Percentiles rank a stretch among this genome's conserved stretches.
Conservation (phyloP, 495 filamentous ascomycete species). For the Rostrohypoxylon terebratum region DNA sequence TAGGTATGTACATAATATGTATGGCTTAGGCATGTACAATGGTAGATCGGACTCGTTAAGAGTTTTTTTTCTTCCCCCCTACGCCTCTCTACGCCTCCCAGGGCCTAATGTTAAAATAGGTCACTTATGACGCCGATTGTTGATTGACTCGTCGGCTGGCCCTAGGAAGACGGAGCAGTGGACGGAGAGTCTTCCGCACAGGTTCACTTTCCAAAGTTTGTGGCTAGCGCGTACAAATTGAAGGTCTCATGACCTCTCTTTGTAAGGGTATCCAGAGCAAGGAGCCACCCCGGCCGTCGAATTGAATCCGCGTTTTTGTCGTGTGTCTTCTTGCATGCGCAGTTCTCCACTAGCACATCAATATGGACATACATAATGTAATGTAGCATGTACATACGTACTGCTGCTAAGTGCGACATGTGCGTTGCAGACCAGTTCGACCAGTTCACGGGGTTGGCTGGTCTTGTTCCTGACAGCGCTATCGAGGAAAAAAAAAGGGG, state of each 20-base stretch:
- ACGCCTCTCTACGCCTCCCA: neutral
- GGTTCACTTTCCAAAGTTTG: constrained; percentile 44
- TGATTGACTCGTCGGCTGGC: constrained; percentile 45
- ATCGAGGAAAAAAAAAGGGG: constrained; percentile 18
- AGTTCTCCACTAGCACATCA: constrained; percentile 22
- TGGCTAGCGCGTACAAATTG: constrained; percentile 44
- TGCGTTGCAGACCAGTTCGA: constrained; percentile 46
- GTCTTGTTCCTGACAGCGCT: constrained; percentile 42
- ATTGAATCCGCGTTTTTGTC: constrained; percentile 41
- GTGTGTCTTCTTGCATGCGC: constrained; percentile 42
- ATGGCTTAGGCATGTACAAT: neutral
- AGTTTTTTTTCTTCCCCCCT: neutral
- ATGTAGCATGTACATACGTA: constrained; percentile 29
- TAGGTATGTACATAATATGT: too few species aligned
- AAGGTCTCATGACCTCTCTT: constrained; percentile 49
- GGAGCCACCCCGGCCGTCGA: constrained; percentile 41
- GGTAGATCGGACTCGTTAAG: constrained; percentile 11
- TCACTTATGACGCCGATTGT: constrained; percentile 41
- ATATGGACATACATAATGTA: constrained; percentile 9
- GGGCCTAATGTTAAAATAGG: constrained; percentile 33
- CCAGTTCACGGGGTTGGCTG: constrained; percentile 42
- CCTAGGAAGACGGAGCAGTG: constrained; percentile 37
- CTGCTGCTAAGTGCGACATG: constrained; percentile 45
- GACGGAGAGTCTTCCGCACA: constrained; percentile 44
- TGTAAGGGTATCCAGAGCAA: constrained; percentile 49